Evolutionary conservation across 108 stramenopile genomes (phyloP).

Genomic region (Cyclotella distinguenda): DNA sequence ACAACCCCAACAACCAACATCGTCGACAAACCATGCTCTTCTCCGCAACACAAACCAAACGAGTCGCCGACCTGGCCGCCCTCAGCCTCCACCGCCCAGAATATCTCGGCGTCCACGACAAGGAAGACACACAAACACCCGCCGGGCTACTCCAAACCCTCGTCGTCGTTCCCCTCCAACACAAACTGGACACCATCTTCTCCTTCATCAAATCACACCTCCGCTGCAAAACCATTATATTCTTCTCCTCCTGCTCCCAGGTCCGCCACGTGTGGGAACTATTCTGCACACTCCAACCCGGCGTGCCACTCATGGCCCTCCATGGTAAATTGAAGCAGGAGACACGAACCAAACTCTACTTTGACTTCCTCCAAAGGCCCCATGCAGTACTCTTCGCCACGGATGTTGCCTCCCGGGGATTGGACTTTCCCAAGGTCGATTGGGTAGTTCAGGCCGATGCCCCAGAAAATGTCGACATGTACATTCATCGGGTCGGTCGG

Average conservation of each 20-base stretch:
- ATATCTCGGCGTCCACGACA: conserved; percentile 96
- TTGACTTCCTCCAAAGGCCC: conserved; percentile 87
- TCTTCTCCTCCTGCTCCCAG: conserved; percentile 95
- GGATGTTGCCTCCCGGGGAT: conserved; percentile 94
- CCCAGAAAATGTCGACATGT: conserved; percentile 94
- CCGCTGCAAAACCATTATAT: conserved; percentile 94
- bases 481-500: conserved; percentile 94
- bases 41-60: conserved; percentile 97
- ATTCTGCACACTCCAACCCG: conserved; percentile 94
- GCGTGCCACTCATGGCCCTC: conserved; percentile 94
- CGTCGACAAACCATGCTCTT: conserved; percentile 96
- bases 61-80: conserved; percentile 95
- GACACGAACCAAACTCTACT: conserved; percentile 93
- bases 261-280: conserved; percentile 92
- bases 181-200: conserved; percentile 95
- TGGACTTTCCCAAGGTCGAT: conserved; percentile 97
- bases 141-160: conserved; percentile 84
- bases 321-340: conserved; percentile 98
- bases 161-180: conserved; percentile 82
- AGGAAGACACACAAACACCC: conserved; percentile 83
- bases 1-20: conserved; percentile 27
- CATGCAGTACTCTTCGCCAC: conserved; percentile 96
- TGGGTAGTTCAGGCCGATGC: conserved; percentile 99
- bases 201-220: conserved; percentile 96
- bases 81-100: conserved; percentile 87